Base-by-base conservation (phyloP, 2,329 filamentous ascomycete genomes). In the Cyphellophora europaea region DNA sequence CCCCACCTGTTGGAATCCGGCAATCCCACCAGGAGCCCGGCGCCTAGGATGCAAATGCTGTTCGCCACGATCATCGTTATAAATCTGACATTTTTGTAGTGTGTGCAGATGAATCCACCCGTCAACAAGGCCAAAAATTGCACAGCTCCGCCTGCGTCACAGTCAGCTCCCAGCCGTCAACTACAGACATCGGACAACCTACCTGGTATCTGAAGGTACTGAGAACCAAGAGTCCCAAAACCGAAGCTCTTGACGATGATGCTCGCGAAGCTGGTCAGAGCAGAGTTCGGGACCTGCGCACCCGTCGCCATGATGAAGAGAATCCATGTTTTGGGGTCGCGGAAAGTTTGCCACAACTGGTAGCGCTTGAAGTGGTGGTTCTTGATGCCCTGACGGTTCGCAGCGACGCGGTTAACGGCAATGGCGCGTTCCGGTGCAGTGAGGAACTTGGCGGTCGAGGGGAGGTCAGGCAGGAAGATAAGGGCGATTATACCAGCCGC, bases 131-230 rank as follows among this genome's bases (percentile, higher is more conserved):
- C 65, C 1, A 72, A 45, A 44, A 75, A 73, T 40, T 76, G 70
- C 0, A 77, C 63, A 0, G 66, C 71, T 13, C 71, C 72, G n/a
- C n/a, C n/a, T n/a, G n/a, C n/a, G n/a, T n/a, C n/a, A n/a, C n/a
- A n/a, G n/a, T n/a, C n/a, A n/a, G n/a, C n/a, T n/a, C n/a, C n/a
- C n/a, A n/a, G n/a, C n/a, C n/a, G n/a, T n/a, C n/a, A n/a, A n/a
- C n/a, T n/a, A n/a, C n/a, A n/a, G n/a, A n/a, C n/a, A n/a, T n/a
- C n/a, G n/a, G n/a, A n/a, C n/a, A n/a, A n/a, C n/a, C n/a, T n/a
- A 11, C 71, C 72, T 0, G 73, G 72, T 35, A 78, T 77, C 42
- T 76, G 71, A 6, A 77, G 65, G 39, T 74, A 73, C 40, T 74
- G 70, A 0, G 67, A 68, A 3, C 66, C 64, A 2, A 53, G 25